Evolutionary conservation across 1,139 yeast species (phyloP), one percentile per base, ranked within the genome.

Genomic region (Hanseniaspora sp.): DNA sequence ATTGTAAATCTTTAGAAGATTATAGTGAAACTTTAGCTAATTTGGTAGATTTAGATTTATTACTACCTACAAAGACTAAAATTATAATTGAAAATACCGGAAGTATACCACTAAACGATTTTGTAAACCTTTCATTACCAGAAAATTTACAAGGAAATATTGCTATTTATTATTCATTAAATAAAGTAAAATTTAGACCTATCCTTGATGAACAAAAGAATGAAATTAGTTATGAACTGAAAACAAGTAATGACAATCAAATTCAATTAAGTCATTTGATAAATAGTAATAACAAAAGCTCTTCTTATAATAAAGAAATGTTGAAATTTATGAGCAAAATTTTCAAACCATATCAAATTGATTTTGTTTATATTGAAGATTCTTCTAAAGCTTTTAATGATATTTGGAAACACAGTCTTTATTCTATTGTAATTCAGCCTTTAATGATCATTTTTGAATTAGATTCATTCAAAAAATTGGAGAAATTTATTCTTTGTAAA

Each of bases 401-500:
- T 3, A 41, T 45, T 23, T 87, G 96, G 96, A 82, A 82, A 63
- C 74, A 85, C 56, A 90, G 94, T 0, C 74, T 87, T 57, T 87
- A 95, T 5, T 75, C 82, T 57, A 78, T 87, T 46, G 82, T 88
- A 15, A 80, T 87, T 64, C 86, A 83, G 66, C 88, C 95, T 2
- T 69, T 88, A 48, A 72, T 86, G 48, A 74, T 87, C 38, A 67
- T 86, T 28, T 80, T 88, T 61, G 96, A 87, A 66, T 76, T 79
- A 56, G 77, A 82, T 7, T 74, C 71, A 60, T 87, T 95, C 0
- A 70, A 71, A 39, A 69, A 74, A 49, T 72, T 88, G 55, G 70
- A 76, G 28, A 69, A 74, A 40, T 87, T 86, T 66, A 83, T 87
- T 46, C 73, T 87, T 57, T 90, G 95, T 47, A 86, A 85, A 64